Conservation (phyloP, 257 asterid genomes). For the Nicotiana knightiana region DNA sequence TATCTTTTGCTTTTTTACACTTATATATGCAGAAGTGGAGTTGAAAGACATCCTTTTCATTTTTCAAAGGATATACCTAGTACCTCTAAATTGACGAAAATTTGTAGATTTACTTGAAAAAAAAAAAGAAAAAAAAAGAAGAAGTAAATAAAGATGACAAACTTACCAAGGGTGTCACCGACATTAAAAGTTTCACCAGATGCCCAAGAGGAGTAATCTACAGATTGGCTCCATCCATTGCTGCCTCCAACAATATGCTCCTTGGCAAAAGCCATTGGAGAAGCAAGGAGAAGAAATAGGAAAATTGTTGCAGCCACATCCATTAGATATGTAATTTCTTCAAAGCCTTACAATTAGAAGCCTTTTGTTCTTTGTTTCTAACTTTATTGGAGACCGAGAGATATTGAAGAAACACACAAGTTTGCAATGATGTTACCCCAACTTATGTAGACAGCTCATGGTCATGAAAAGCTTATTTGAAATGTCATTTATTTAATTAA, state of each 20-base stretch:
- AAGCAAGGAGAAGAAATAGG: slow-evolving; percentile 25
- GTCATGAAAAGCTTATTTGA: too few relatives aligned
- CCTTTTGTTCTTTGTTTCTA: too few relatives aligned
- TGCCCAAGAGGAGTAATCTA: slow-evolving; percentile 42
- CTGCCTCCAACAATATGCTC: slow-evolving; percentile 45
- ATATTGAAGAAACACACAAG: too few relatives aligned
- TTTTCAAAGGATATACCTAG: too few relatives aligned
- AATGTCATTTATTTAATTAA: too few relatives aligned
- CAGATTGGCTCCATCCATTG: slow-evolving; percentile 34
- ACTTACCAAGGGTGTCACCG: slow-evolving; percentile 54
- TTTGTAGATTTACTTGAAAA: too few relatives aligned
- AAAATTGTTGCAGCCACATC: slow-evolving; percentile 14
- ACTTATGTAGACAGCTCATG: too few relatives aligned
- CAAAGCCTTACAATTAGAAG: neutral
- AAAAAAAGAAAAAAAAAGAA: neutral
- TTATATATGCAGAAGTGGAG: neutral
- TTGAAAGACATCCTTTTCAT: neutral
- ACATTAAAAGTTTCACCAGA: slow-evolving; percentile 25
- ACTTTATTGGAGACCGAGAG: too few relatives aligned
- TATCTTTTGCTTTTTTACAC: neutral
- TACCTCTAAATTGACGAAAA: neutral
- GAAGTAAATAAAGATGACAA: neutral
- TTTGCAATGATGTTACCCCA: too few relatives aligned
- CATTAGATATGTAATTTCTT: slow-evolving; percentile 16
- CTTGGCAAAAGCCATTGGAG: slow-evolving; percentile 33